Evolutionary conservation across 1,139 yeast genomes (phyloP), one percentile per base, ranked within the genome.

Genomic region (Groenewaldozyma auringiensis): DNA sequence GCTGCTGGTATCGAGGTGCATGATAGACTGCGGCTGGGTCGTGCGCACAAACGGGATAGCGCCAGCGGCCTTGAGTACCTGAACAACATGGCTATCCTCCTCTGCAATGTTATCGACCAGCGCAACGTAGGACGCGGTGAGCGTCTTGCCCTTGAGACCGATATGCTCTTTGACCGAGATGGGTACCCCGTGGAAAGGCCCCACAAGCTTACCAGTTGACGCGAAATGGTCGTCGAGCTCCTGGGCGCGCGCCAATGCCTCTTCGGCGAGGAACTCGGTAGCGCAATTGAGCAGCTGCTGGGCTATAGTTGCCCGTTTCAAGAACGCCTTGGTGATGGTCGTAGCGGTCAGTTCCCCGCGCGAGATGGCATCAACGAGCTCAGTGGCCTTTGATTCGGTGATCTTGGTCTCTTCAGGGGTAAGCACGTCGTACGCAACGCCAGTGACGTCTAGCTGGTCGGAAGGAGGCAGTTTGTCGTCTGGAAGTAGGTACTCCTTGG

Each of bases 21-120:
- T 72, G 65, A 78, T 74, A 0, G 79, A 75, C 56, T 70, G 72
- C 6, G 85, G 83, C 33, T 75, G 76, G 1, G 78, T 72, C 0
- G 84, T 77, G 54, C 78, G 77, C 35, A 72, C 75, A 50, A 69
- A 74, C 43, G 78, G 67, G 3, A 78, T 67, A 2, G 81, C 83
- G 36, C 84, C 84, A 20, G 68, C 62, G 34, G 61, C 57, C 42
- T 74, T 54, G 25, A 71, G 63, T n/a, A 62, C 57, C 2, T 76
- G 76, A 35, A 76, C 63, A 16, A 69, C 53, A 1, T 50, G 54
- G 2, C 64, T 59, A 36, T 60, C 59, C 20, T 57, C 54, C 4
- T 48, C 53, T 32, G 57, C 56, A 34, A 50, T 54, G 65, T 55
- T 50, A 36, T 60, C 61, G 16, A 53, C 57, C 47, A 55, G 55